phyloP scores from a whole-genome alignment of 176 grass and related monocot genomes.

The bread wheat (Triticum aestivum) region IWGSC_CS_RefSeq_v2.1 NC_057813.1:35336069-35336568 shows the following conservation, averaged over 20 bases:
- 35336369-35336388: not conserved
- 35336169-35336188: not conserved
- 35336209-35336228: not conserved
- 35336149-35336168: not conserved
- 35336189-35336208: not conserved
- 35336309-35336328: not conserved
- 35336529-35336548: slow-evolving; percentile 86
- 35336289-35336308: not conserved
- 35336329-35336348: not conserved
- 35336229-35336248: not conserved
- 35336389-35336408: not conserved
- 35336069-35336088: not conserved
- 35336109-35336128: slow-evolving; percentile 1
- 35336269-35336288: not conserved
- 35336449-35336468: not conserved
- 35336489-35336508: slow-evolving; percentile 13
- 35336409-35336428: not conserved
- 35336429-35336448: too few species aligned
- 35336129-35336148: not conserved
- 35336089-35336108: not conserved
- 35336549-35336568: slow-evolving; percentile 85
- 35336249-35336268: not conserved
- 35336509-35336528: slow-evolving; percentile 49
- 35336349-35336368: not conserved
- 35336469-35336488: slow-evolving; percentile 1